Percentiles rank a stretch among this genome's conserved stretches.
Evolutionary conservation across 2,329 filamentous ascomycete species (phyloP).

Genomic region (Metarhizium rileyi): DNA sequence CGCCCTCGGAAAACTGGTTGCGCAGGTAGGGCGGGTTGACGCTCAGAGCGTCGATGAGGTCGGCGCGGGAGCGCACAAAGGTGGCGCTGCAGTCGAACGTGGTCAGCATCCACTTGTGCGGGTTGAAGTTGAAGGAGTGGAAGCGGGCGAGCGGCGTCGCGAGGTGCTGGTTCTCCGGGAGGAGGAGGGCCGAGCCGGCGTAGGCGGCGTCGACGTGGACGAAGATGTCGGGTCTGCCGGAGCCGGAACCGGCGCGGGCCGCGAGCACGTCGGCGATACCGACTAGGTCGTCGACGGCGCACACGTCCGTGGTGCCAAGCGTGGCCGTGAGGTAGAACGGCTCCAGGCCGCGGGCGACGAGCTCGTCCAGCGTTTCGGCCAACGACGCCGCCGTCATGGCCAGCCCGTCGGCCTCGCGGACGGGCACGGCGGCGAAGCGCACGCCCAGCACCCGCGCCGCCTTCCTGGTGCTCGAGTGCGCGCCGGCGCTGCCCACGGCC

Average conservation of each 20-base stretch:
- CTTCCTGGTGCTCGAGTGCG: constrained; percentile 81
- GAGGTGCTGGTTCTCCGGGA: constrained; percentile 69
- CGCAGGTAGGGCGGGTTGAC: constrained; percentile 73
- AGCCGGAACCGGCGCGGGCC: constrained; percentile 13
- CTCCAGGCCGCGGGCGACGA: constrained; percentile 59
- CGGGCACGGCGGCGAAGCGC: constrained; percentile 62
- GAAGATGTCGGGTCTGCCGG: constrained; percentile 54
- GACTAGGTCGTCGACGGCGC: constrained; percentile 73
- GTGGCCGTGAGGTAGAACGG: constrained; percentile 83
- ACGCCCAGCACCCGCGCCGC: constrained; percentile 79
- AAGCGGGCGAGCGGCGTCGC: constrained; percentile 53
- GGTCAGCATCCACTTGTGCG: constrained; percentile 95
- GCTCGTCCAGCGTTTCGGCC: constrained; percentile 50
- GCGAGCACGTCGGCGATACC: constrained; percentile 47
- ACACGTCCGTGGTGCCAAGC: constrained; percentile 80
- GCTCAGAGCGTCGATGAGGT: constrained; percentile 71
- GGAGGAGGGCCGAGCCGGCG: constrained; percentile 74
- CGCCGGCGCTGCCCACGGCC: constrained; percentile 67
- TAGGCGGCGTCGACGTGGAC: constrained; percentile 92
- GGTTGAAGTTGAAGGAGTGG: constrained; percentile 89
- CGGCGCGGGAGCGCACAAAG: constrained; percentile 63
- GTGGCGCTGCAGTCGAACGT: constrained; percentile 84
- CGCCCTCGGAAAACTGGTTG: constrained; percentile 71
- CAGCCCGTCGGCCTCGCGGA: constrained; percentile 53
- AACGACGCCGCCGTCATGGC: constrained; percentile 59